Conservation (phyloP, 202 grass and related monocot genomes). For the Setaria italica region DNA sequence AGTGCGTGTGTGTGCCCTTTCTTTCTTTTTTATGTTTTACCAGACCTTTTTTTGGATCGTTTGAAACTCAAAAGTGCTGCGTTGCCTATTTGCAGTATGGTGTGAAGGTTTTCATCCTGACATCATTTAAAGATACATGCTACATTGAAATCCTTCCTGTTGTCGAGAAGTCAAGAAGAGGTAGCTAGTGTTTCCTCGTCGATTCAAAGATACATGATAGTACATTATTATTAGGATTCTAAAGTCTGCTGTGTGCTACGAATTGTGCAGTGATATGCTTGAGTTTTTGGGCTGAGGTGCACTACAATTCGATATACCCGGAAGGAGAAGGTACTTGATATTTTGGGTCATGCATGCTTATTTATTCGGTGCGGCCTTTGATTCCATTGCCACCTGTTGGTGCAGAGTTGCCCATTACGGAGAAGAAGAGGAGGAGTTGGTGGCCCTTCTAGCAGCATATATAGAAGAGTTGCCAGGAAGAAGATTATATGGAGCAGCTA, state of each 20-base stretch:
- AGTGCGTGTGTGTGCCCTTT: neutral
- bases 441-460: conserved; percentile 52
- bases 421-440: conserved; percentile 73
- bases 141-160: conserved; percentile 87
- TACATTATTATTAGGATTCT: neutral
- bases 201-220: neutral
- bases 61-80: conserved; percentile 9
- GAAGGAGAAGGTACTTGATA: conserved; percentile 69
- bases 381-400: conserved; percentile 4
- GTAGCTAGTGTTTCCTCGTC: conserved; percentile 48
- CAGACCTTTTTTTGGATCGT: neutral
- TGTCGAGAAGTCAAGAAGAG: conserved; percentile 78
- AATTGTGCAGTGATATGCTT: conserved; percentile 71
- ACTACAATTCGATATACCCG: conserved; percentile 96
- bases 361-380: neutral
- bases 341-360: neutral
- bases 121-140: conserved; percentile 96
- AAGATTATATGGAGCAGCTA: neutral
- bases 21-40: neutral
- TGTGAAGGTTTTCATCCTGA: conserved; percentile 92
- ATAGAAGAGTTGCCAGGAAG: neutral
- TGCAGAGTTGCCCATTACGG: conserved; percentile 65
- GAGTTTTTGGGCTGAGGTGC: conserved; percentile 98
- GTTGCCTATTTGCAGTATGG: conserved; percentile 77
- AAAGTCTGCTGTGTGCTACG: conserved; percentile 6